Base-by-base conservation (phyloP, 202 grass and related monocot genomes). In the Setaria italica region DNA sequence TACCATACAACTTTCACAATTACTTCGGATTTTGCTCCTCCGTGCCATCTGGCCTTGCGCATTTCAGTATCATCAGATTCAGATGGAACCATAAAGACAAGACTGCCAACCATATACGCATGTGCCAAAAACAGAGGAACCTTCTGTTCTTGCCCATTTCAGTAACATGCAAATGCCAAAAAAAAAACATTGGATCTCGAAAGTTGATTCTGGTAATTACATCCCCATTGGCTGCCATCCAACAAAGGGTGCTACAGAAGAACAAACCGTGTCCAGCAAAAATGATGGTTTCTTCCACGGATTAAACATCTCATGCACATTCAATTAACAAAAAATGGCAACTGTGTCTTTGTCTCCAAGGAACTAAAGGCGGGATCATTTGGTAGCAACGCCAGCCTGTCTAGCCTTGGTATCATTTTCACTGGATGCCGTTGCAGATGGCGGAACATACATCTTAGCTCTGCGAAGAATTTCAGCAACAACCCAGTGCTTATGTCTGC, bases 401-500 rank as follows among this genome's bases (percentile, higher is more conserved):
- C 80, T 81, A 20, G 78, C 5, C 63, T 57, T 82, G 43, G 33
- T 49, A 79, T 33, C 57, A 17, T 41, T 51, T 9, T 67, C 32
- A 64, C 11, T 48, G 49, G 87, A 85, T 39, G 77, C 3, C 6
- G 77, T 48, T 62, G 87, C 49, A 64, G 88, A 50, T 79, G 86
- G 89, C 33, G 85, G 85, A 67, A 87, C 81, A 86, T 93, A 93
- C 43, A 95, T 29, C 90, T 90, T 97, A 63, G 92, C 95, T 89
- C 86, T 95, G 4, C 83, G 87, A 90, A 97, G 81, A 77, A 97
- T 91, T 74, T 97, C 92, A 43, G 92, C 90, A 59, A 95, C 92
- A 47, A 89, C 81, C 91, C 85, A 95, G 77, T 95, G 77, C 85
- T 92, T 98, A 68, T 49, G 79, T 90, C 84, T 95, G 89, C 95